Percentiles rank a stretch among this genome's conserved stretches.
These are phyloP conservation scores for Linanthus parryae DNA, from an alignment of 148 eudicot species.

Conservation along the genomic window DNA sequence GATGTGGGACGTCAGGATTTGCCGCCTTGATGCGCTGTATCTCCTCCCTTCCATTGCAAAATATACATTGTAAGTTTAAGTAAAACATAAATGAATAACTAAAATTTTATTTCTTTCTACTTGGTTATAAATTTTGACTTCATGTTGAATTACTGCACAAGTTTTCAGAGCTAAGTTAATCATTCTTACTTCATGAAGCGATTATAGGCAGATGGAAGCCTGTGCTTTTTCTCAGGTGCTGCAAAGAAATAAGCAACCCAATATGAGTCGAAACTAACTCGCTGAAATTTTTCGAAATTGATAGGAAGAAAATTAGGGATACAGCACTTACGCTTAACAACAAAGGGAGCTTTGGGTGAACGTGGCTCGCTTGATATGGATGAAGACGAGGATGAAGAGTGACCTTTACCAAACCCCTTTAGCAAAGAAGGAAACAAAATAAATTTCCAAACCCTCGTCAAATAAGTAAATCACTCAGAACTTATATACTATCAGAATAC, in stretches of 20 bases:
- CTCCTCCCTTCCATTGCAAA: conserved; percentile 63
- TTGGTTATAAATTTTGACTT: too few species aligned
- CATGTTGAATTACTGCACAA: background rate
- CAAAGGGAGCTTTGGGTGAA: conserved; percentile 69
- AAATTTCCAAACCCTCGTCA: too few species aligned
- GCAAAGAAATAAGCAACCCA: conserved; percentile 17
- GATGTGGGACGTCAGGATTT: conserved; percentile 87
- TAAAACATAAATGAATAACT: too few species aligned
- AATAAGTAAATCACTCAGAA: too few species aligned
- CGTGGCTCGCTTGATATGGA: conserved; percentile 55
- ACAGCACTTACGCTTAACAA: conserved; percentile 66
- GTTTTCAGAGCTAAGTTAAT: background rate
- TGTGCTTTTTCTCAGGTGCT: conserved; percentile 99
- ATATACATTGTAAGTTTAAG: background rate
- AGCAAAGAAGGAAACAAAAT: too few species aligned
- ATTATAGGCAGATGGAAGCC: conserved; percentile 97
- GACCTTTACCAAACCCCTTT: too few species aligned
- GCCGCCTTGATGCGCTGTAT: conserved; percentile 91
- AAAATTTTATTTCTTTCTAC: too few species aligned
- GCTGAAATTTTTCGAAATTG: background rate
- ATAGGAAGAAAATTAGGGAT: background rate
- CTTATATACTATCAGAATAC: too few species aligned
- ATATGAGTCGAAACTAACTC: background rate
- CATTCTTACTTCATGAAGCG: conserved; percentile 85
- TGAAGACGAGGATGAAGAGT: conserved; percentile 50